A percentile compares a stretch with the other conserved stretches of the same genome.
Evolutionary conservation across 1,139 yeast genomes (phyloP).

Genomic region (Kurtzmaniella quercitrusa): DNA sequence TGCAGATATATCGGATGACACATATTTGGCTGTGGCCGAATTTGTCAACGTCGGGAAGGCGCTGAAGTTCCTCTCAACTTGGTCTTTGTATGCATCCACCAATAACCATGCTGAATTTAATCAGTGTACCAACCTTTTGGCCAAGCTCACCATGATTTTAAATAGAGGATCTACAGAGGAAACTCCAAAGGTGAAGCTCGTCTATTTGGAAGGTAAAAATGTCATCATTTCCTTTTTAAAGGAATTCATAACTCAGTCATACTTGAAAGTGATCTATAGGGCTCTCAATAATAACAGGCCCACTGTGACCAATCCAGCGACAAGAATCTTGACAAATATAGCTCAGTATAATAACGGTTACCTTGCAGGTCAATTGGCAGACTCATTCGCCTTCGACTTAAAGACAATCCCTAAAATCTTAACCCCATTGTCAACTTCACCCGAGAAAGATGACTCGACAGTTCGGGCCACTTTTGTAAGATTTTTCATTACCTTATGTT

Average conservation of each 20-base stretch:
- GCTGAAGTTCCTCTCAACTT: conserved; percentile 25
- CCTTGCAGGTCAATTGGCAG: conserved; percentile 53
- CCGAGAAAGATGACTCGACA: conserved; percentile 32
- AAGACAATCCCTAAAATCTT: conserved; percentile 61
- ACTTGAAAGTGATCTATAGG: conserved; percentile 64
- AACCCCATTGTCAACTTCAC: conserved; percentile 32
- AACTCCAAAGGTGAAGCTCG: conserved; percentile 4
- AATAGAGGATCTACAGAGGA: background rate
- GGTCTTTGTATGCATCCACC: conserved; percentile 65
- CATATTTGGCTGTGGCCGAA: conserved; percentile 7
- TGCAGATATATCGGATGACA: conserved; percentile 1
- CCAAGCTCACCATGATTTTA: conserved; percentile 19
- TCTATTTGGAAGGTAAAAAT: conserved; percentile 16
- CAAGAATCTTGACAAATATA: conserved; percentile 52
- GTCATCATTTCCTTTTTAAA: conserved; percentile 36
- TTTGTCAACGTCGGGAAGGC: conserved; percentile 16
- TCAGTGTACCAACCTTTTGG: conserved; percentile 31
- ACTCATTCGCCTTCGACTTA: conserved; percentile 64
- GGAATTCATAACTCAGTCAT: conserved; percentile 46
- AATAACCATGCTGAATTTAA: conserved; percentile 55
- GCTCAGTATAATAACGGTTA: conserved; percentile 47
- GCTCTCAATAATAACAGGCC: conserved; percentile 60
- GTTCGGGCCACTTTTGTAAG: conserved; percentile 56
- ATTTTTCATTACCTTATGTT: conserved; percentile 57
- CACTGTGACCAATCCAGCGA: conserved; percentile 56